These are phyloP conservation scores for Senna tora DNA, from an alignment of 306 rosid species.

Conservation along the genomic window DNA sequence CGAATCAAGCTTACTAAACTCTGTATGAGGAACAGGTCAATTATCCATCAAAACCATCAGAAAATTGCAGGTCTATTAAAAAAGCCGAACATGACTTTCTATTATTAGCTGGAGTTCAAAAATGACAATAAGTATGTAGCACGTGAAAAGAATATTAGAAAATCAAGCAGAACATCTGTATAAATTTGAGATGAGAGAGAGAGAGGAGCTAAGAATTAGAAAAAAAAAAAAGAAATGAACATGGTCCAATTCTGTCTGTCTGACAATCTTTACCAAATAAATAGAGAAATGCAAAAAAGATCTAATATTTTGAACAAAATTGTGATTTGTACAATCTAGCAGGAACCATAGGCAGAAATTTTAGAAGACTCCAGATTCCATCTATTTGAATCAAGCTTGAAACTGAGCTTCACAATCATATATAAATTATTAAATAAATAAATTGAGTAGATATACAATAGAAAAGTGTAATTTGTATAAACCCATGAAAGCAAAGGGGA, in stretches of 20 bases:
- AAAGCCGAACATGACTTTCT: neutral
- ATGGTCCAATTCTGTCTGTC: neutral
- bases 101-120: neutral
- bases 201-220: neutral
- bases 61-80: constrained; percentile 8
- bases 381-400: neutral
- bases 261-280: neutral
- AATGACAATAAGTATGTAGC: neutral
- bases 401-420: neutral
- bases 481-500: constrained; percentile 5
- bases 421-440: neutral
- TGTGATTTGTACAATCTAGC: neutral
- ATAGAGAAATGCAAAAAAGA: constrained; percentile 5
- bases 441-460: neutral
- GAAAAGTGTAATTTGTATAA: neutral
- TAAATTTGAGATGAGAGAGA: neutral
- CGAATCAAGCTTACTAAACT: constrained; percentile 16
- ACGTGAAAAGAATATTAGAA: neutral
- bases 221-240: neutral
- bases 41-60: constrained; percentile 24
- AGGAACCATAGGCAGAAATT: neutral
- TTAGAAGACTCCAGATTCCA: neutral
- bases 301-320: neutral
- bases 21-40: constrained; percentile 9
- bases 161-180: constrained; percentile 7